phyloP scores from a whole-genome alignment of 2,329 filamentous ascomycete species.

The Metarhizium humberi region DNA sequence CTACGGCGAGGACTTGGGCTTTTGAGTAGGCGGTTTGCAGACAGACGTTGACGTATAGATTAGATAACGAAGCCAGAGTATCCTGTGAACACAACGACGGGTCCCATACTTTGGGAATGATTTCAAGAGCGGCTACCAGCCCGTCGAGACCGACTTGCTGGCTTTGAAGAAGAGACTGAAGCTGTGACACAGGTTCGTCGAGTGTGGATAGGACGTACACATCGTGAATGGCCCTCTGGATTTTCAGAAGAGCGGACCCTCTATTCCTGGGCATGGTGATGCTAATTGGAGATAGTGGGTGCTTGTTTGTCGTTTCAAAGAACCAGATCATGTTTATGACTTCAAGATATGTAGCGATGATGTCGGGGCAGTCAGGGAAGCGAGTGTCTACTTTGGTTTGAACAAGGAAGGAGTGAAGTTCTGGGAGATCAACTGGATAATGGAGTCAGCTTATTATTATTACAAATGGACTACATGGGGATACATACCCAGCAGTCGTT shows the following conservation, averaged over 20 bases:
- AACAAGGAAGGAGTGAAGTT: slow-evolving; percentile 20
- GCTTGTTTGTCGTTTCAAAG: slow-evolving; percentile 15
- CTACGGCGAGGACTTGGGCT: slow-evolving; percentile 36
- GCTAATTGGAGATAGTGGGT: slow-evolving; percentile 12
- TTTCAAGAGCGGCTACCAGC: slow-evolving; percentile 27
- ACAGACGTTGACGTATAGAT: slow-evolving; percentile 34
- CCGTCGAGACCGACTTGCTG: slow-evolving; percentile 22
- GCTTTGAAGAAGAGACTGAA: slow-evolving; percentile 19
- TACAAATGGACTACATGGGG: not conserved
- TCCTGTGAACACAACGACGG: slow-evolving; percentile 13
- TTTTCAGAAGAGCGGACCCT: slow-evolving; percentile 29
- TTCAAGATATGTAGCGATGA: slow-evolving; percentile 36
- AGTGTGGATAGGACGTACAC: slow-evolving; percentile 24
- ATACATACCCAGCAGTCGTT: slow-evolving; percentile 32
- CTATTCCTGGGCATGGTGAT: slow-evolving; percentile 9
- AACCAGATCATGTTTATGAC: slow-evolving; percentile 32
- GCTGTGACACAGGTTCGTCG: slow-evolving; percentile 11
- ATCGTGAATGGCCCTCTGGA: slow-evolving; percentile 26
- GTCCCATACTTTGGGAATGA: slow-evolving; percentile 22
- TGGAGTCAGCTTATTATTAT: slow-evolving; percentile 1
- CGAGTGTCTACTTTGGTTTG: slow-evolving; percentile 15
- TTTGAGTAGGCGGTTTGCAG: slow-evolving; percentile 29
- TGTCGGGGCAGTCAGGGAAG: slow-evolving; percentile 26
- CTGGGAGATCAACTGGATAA: slow-evolving; percentile 19
- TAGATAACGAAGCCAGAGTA: slow-evolving; percentile 24